phyloP scores from a whole-genome alignment of 2,329 filamentous ascomycete genomes.

The Rasamsonia emersonii region DNA sequence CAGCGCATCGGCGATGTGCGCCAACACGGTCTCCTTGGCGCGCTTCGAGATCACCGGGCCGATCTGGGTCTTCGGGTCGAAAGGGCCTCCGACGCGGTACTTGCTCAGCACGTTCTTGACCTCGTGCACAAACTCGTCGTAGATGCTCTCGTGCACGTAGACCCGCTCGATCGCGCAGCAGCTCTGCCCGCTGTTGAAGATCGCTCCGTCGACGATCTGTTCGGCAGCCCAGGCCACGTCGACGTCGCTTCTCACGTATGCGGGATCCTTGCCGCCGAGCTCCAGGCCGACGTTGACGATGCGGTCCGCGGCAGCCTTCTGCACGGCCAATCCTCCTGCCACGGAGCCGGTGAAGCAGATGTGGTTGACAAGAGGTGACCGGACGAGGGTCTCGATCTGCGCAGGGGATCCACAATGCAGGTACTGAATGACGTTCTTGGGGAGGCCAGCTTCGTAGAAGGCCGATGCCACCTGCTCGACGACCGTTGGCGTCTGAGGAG shows the following conservation, averaged over 20 bases:
- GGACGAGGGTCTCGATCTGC: slow-evolving; percentile 69
- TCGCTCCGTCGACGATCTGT: slow-evolving; percentile 89
- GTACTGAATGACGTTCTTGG: slow-evolving; percentile 76
- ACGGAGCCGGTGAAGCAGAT: slow-evolving; percentile 95
- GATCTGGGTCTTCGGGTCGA: slow-evolving; percentile 67
- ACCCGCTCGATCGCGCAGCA: slow-evolving; percentile 90
- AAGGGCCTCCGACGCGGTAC: slow-evolving; percentile 84
- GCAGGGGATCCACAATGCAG: slow-evolving; percentile 78
- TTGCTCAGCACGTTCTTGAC: slow-evolving; percentile 69
- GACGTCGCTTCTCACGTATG: slow-evolving; percentile 78
- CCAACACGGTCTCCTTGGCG: slow-evolving; percentile 65
- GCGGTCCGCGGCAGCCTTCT: slow-evolving; percentile 73
- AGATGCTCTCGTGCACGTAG: slow-evolving; percentile 77
- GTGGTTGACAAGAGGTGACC: slow-evolving; percentile 65
- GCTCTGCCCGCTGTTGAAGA: slow-evolving; percentile 98
- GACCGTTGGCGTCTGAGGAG: slow-evolving; percentile 87
- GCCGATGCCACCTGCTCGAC: slow-evolving; percentile 72
- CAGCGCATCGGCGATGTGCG: slow-evolving; percentile 74
- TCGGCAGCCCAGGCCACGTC: slow-evolving; percentile 85
- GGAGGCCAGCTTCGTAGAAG: slow-evolving; percentile 73
- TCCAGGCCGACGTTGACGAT: slow-evolving; percentile 82
- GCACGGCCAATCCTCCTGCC: slow-evolving; percentile 74
- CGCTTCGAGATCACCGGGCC: slow-evolving; percentile 81
- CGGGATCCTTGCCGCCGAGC: slow-evolving; percentile 89
- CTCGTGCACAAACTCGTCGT: slow-evolving; percentile 73